Base-by-base conservation (phyloP, 305 asterid species). In the Fraxinus nigra region DNA sequence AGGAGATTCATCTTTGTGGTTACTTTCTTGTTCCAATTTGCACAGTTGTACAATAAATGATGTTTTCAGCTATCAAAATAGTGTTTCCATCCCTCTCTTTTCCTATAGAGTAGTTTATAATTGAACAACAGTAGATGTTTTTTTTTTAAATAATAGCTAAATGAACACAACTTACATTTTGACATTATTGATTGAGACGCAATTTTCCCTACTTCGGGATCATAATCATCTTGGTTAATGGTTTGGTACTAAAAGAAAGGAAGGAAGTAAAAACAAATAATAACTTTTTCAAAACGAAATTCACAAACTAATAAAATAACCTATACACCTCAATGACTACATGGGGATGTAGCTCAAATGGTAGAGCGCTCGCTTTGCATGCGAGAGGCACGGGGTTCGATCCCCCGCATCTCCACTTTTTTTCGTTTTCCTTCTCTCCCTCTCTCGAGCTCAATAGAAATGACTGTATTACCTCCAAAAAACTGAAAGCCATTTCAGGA, bases 331-430 rank as follows among this genome's bases (percentile, higher is more conserved):
- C 7, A 34, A 34, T 34, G 37, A 2, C 37, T 33, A 33, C 0
- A 33, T 33, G 97, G 97, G 98, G 97, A 92, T 94, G 98, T 92
- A 92, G 98, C 97, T 92, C 97, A 94, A 89, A 91, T 92, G 97
- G 98, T 94, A 93, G 97, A 95, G 98, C 92, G 98, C 98, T 93
- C 94, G 97, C 97, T 95, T 94, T 93, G 98, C 98, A 94, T 92
- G 99, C 93, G 97, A 94, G 97, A 94, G 98, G 98, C 79, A 80
- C 74, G 74, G 83, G 79, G 83, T 80, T 72, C 79, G 79, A 80
- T 80, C 78, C 83, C 83, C 83, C 83, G 79, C 83, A 80, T 72
- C 83, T 80, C 83, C 83, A 79, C 5, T 33, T 33, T 33, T 34
- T 5, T 34, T 5, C 0, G 3, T 38, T 46, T 13, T 3, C 7